phyloP scores from a whole-genome alignment of 306 rosid genomes.

The Citrullus mucosospermus region DNA sequence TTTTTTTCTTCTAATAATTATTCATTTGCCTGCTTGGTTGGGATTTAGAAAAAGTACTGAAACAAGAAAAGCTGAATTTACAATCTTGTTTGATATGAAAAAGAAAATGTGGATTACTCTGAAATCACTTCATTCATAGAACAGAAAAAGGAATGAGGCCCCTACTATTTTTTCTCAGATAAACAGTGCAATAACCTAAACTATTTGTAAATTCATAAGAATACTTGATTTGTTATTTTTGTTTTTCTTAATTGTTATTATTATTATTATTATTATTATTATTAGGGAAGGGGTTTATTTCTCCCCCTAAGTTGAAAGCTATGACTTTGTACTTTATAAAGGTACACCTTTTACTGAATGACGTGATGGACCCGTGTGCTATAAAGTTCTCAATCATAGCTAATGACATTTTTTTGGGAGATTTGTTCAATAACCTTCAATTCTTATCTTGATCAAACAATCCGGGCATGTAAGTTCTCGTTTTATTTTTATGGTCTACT shows the following conservation, averaged over 20 bases:
- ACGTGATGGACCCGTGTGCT: neutral
- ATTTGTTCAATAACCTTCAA: neutral
- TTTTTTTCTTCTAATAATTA: neutral
- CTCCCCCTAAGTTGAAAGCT: neutral
- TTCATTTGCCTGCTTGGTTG: neutral
- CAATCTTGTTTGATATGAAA: neutral
- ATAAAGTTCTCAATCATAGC: slow-evolving; percentile 4
- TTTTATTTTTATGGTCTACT: neutral
- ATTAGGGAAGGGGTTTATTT: neutral
- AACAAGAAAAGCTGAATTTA: neutral
- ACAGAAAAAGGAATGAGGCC: neutral
- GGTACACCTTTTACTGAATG: neutral
- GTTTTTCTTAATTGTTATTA: neutral
- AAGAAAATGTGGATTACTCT: neutral
- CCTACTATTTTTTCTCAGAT: neutral
- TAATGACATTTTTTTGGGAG: neutral
- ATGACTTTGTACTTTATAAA: slow-evolving; percentile 3
- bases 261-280: neutral
- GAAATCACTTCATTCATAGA: neutral
- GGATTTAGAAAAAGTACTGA: neutral
- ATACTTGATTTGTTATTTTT: neutral
- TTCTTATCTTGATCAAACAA: neutral
- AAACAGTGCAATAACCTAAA: neutral
- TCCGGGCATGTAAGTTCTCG: neutral
- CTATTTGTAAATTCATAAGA: neutral